Evolutionary conservation across 371 early-diverging fungal genomes (phyloP), one percentile per base, ranked within the genome.

Genomic region (Mortierella polycephala): DNA sequence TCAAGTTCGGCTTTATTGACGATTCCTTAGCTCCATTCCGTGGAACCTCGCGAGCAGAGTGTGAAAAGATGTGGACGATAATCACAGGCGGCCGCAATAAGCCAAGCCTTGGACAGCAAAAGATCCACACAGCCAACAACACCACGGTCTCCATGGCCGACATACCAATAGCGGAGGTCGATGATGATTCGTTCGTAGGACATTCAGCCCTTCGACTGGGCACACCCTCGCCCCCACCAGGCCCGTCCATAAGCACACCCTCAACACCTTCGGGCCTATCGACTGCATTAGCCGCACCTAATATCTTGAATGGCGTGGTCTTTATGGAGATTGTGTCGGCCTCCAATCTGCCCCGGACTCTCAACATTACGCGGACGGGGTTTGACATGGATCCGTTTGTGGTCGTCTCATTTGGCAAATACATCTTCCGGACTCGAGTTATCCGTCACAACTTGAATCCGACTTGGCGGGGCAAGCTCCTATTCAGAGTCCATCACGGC

Each of bases 381-480:
- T 93, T 91, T 74, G 92, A 94, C 67, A 94, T 92, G 89, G 95
- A 96, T 74, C 93, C 96, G 0, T 96, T 94, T 85, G 94, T 92
- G 2, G 87, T 94, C 50, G 84, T 89, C n/a, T 87, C 88, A 5
- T 91, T 90, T 67, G 90, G 91, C 12, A 85, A 87, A 14, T 86
- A 88, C 39, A 93, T 92, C 0, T 94, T 92, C 76, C 82, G 89
- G 51, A 92, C 93, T 16, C 81, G 87, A 18, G 84, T 89, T 7
- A 86, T 91, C 52, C 85, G 87, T 6, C 92, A 92, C 69, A 86
- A 83, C 58, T 72, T 89, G 46, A 88, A 90, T 55, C 93, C 93
- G 2, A 84, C 79, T 5, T 93, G 93, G 94, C 87, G 90, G 20
- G 91, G 90, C 69, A 88, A 87, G 49, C 74, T 93, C 9, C 86